These are phyloP conservation scores for Dentipellis sp. DNA, from an alignment of 768 basidiomycete genomes.

Conservation along the genomic window DNA sequence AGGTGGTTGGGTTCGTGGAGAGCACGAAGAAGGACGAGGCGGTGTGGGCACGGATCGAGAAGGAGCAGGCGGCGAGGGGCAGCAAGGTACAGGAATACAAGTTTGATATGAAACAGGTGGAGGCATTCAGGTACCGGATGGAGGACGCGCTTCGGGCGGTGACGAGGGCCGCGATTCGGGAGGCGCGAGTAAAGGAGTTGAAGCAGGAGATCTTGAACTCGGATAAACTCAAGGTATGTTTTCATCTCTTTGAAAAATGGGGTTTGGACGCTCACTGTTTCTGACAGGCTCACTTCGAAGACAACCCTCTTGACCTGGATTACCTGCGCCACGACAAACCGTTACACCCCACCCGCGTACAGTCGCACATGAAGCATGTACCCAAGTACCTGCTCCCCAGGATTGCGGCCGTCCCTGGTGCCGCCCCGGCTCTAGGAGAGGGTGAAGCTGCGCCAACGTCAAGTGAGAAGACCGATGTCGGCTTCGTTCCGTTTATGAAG, in stretches of 20 bases:
- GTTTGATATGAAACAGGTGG: slow-evolving; percentile 93
- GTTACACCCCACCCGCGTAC: slow-evolving; percentile 80
- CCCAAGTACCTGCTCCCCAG: slow-evolving; percentile 88
- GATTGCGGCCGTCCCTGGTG: slow-evolving; percentile 50
- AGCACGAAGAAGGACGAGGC: slow-evolving; percentile 69
- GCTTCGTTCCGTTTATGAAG: slow-evolving; percentile 74
- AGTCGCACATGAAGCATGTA: slow-evolving; percentile 93
- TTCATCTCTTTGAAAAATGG: background rate
- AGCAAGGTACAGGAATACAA: slow-evolving; percentile 76
- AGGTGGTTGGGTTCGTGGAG: slow-evolving; percentile 58
- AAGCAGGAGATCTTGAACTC: slow-evolving; percentile 91
- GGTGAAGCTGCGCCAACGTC: slow-evolving; percentile 14
- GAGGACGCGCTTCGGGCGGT: slow-evolving; percentile 89
- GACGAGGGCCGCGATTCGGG: slow-evolving; percentile 76
- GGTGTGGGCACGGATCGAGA: slow-evolving; percentile 70
- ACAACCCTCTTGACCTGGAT: slow-evolving; percentile 89
- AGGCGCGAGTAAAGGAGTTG: slow-evolving; percentile 90
- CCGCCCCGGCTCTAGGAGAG: slow-evolving; percentile 16
- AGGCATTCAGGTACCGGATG: slow-evolving; percentile 97
- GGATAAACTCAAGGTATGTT: slow-evolving; percentile 85
- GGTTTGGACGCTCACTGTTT: background rate
- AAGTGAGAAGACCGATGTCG: slow-evolving; percentile 24
- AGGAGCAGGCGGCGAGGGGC: slow-evolving; percentile 53
- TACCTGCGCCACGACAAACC: slow-evolving; percentile 93
- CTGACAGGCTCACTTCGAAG: slow-evolving; percentile 88